Percentiles rank a stretch among this genome's conserved stretches.
These are phyloP conservation scores for Arthrobotrys pseudoclavata DNA, from an alignment of 2,329 filamentous ascomycete species.

Conservation along the genomic window DNA sequence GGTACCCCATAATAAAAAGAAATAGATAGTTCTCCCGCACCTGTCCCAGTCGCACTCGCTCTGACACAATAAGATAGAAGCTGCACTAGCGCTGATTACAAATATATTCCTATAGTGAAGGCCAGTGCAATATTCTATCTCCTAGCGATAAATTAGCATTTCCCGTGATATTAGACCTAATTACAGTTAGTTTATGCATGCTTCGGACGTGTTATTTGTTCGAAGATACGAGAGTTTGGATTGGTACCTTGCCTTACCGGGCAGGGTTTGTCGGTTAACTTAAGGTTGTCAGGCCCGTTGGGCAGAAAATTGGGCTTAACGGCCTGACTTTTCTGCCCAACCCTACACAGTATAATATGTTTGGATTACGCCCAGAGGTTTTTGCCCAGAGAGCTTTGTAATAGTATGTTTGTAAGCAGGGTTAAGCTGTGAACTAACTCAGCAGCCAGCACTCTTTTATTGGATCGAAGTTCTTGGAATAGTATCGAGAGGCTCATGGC, in stretches of 20 bases:
- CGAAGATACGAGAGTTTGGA: background rate
- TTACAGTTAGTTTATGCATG: no score
- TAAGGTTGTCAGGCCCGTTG: constrained; percentile 3
- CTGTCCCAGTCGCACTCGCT: background rate
- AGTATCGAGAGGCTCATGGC: background rate
- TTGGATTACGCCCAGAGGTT: background rate
- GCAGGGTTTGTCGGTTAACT: background rate
- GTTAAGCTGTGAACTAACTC: background rate
- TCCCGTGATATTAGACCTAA: background rate
- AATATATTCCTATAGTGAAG: background rate
- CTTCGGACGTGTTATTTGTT: background rate
- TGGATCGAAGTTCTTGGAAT: no score
- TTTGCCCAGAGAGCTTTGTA: background rate
- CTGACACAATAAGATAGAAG: background rate
- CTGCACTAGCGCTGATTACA: background rate
- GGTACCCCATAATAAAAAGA: no score
- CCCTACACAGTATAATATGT: no score
- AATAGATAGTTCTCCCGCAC: no score
- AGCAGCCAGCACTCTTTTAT: background rate
- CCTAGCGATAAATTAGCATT: background rate
- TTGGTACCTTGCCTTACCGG: background rate
- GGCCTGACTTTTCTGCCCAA: constrained; percentile 20
- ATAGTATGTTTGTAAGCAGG: background rate
- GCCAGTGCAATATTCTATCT: background rate
- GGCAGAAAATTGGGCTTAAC: background rate